These are phyloP conservation scores for Psidium guajava DNA, from an alignment of 345 rosid genomes.

Conservation along the genomic window DNA sequence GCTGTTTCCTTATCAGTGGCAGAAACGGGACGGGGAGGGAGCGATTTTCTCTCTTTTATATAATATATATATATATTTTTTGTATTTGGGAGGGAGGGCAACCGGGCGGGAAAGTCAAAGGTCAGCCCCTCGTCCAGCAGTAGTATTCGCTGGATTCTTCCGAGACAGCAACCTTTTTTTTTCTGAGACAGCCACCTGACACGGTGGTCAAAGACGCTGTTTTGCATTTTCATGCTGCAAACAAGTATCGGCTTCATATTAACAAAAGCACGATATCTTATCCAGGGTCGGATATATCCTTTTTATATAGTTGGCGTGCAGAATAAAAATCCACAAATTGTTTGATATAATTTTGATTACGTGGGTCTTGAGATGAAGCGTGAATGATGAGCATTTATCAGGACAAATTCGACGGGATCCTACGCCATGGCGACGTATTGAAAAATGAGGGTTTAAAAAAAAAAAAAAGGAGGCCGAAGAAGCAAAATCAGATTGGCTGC, in stretches of 20 bases:
- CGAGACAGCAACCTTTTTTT: no score
- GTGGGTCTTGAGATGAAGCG: neutral
- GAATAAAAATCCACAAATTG: neutral
- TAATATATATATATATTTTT: neutral
- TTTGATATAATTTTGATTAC: neutral
- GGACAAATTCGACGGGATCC: neutral
- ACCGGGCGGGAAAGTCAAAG: constrained; percentile 40
- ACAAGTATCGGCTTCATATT: neutral
- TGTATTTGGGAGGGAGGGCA: neutral
- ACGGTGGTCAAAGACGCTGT: neutral
- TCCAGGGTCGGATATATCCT: neutral
- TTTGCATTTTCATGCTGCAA: neutral
- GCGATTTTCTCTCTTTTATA: neutral
- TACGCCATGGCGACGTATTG: neutral
- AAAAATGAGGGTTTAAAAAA: no score
- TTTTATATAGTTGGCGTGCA: neutral
- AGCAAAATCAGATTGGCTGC: neutral
- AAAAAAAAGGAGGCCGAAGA: no score
- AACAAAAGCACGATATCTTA: neutral
- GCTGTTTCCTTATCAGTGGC: constrained; percentile 7
- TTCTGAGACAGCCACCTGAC: neutral
- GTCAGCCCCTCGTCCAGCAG: constrained; percentile 15
- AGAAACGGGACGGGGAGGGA: constrained; percentile 35
- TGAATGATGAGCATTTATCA: neutral
- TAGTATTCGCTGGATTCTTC: neutral